Evolutionary conservation across 2,329 filamentous ascomycete species (phyloP).

Genomic region (Cladophialophora psammophila): DNA sequence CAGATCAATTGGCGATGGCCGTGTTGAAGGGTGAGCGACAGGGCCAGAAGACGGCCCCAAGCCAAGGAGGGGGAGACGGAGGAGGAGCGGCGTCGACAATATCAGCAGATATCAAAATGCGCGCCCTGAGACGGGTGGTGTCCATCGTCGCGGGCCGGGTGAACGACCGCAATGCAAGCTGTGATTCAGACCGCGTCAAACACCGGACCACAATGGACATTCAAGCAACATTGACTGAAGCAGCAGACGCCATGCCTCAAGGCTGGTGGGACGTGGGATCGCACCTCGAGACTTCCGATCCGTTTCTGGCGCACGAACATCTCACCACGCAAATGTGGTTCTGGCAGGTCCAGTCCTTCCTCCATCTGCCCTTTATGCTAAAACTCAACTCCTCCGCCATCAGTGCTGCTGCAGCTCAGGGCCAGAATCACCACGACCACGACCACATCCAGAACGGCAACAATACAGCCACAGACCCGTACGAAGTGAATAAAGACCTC

Average conservation of each 20-base stretch:
- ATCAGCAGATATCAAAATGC: conserved; percentile 34
- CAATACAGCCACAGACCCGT: conserved; percentile 20
- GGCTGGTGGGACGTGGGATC: conserved; percentile 35
- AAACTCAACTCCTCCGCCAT: conserved; percentile 22
- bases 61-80: neutral
- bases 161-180: conserved; percentile 35
- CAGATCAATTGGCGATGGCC: conserved; percentile 35
- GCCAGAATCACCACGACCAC: neutral
- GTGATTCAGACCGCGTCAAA: conserved; percentile 19
- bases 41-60: neutral
- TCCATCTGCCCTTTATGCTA: conserved; percentile 38
- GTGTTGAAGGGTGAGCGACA: conserved; percentile 26
- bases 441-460: neutral
- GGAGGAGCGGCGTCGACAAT: conserved; percentile 10
- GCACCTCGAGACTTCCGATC: conserved; percentile 24
- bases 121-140: conserved; percentile 35
- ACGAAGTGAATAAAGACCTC: conserved; percentile 30
- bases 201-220: conserved; percentile 29
- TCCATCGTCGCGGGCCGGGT: conserved; percentile 35
- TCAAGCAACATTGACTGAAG: conserved; percentile 28
- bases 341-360: conserved; percentile 39
- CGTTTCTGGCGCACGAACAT: conserved; percentile 32
- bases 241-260: conserved; percentile 32
- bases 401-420: neutral
- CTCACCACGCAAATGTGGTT: conserved; percentile 38